Percentiles rank a stretch among this genome's conserved stretches.
Conservation (phyloP, 192 early-diverging fungal species). For the Linnemannia hyalina region DNA sequence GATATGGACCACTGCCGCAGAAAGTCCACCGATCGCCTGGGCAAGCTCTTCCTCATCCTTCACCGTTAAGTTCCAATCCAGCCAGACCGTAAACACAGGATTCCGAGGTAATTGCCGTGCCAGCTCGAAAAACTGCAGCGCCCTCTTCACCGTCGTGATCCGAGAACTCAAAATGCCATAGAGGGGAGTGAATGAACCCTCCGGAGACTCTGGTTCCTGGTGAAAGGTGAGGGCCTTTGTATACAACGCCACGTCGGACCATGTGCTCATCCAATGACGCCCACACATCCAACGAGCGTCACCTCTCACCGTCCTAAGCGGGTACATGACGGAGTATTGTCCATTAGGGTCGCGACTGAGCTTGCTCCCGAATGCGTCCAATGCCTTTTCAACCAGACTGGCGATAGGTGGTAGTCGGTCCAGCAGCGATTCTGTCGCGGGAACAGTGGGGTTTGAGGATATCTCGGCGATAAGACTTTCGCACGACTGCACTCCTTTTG, state of each 20-base stretch:
- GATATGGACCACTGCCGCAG: not conserved
- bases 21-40: not conserved
- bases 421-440: not conserved
- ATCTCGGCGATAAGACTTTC: not conserved
- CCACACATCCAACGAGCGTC: constrained; percentile 21
- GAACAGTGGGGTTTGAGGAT: not conserved
- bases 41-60: not conserved
- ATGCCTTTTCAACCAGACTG: not conserved
- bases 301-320: not conserved
- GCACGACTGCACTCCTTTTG: not conserved
- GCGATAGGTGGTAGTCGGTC: not conserved
- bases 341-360: not conserved
- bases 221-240: not conserved
- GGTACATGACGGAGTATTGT: not conserved
- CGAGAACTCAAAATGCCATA: not conserved
- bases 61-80: not conserved
- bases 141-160: not conserved
- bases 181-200: not conserved
- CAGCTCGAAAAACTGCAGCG: not conserved
- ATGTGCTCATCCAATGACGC: not conserved
- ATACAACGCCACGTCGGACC: not conserved
- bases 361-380: not conserved
- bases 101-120: not conserved
- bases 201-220: not conserved
- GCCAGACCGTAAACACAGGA: not conserved